Evolutionary conservation across 768 basidiomycete genomes (phyloP), one percentile per base, ranked within the genome.

Genomic region (Lentinula guzmanii): DNA sequence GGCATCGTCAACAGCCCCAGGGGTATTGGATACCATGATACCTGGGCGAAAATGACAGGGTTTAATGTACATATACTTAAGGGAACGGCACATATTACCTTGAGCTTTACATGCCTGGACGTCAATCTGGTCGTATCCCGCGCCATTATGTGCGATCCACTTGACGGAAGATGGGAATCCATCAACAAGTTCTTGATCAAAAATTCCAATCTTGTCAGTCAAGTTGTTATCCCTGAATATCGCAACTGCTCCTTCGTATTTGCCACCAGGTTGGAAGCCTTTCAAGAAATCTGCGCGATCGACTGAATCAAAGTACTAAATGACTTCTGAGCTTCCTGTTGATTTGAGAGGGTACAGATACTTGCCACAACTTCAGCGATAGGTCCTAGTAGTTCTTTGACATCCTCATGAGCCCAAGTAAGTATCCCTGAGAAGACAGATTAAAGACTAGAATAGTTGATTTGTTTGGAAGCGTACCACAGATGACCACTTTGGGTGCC

Each of bases 131-230:
- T 97, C 93, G 70, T 97, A 97, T 0, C 95, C 93, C 0, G 95
- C 93, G 10, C 94, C 95, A 61, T 95, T 95, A 72, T 94, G 93
- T 1, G 88, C 91, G 69, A 96, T 92, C 87, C 90, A 94, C 68
- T 87, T 86, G 64, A 95, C 80, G 18, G 77, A 79, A 1, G 78
- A 63, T 1, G 92, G 86, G 9, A 97, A 77, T 0, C 81, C 83
- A 53, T 78, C 72, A 65, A 97, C 79, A 65, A 96, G 78, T 64
- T 89, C 89, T 70, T 84, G 82, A 71, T 97, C 91, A 68, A 93
- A 94, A 15, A 84, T 74, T 18, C 91, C 93, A 66, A 94, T 86
- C 43, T 72, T 75, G 52, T 79, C 74, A 5, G 84, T 76, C 5
- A 89, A 90, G 31, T 75, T 74, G 72, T 91, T 90, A 71, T 91